phyloP scores from a whole-genome alignment of 352 stramenopile species.

The Phytophthora pini region DNA sequence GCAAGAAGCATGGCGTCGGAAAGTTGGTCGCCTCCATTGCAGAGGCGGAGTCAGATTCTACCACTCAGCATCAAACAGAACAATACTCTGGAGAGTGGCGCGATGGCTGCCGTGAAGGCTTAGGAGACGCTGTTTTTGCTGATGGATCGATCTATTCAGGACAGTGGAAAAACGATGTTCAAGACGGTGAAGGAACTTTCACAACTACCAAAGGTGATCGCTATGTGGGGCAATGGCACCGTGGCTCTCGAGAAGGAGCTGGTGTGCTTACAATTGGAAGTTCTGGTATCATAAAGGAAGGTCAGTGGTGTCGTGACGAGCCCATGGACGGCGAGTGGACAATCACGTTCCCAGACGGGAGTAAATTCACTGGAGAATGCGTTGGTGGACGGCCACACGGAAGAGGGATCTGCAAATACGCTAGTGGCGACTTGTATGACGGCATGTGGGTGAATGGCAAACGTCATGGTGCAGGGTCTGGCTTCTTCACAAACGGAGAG shows the following conservation, averaged over 20 bases:
- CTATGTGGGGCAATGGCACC: slow-evolving; percentile 77
- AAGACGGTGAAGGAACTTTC: slow-evolving; percentile 73
- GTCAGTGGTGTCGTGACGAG: slow-evolving; percentile 60
- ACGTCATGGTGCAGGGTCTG: slow-evolving; percentile 70
- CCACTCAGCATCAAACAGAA: slow-evolving; percentile 24
- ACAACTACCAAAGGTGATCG: slow-evolving; percentile 56
- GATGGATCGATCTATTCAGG: slow-evolving; percentile 70
- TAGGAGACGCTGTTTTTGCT: slow-evolving; percentile 59
- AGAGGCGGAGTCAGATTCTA: slow-evolving; percentile 27
- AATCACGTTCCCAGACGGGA: slow-evolving; percentile 77
- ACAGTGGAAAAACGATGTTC: slow-evolving; percentile 57
- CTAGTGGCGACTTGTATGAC: slow-evolving; percentile 85
- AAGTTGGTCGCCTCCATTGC: slow-evolving; percentile 29
- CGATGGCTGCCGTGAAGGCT: slow-evolving; percentile 56
- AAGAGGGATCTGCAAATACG: slow-evolving; percentile 80
- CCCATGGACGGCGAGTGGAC: slow-evolving; percentile 77
- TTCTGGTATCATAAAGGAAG: slow-evolving; percentile 73
- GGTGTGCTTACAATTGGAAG: slow-evolving; percentile 52
- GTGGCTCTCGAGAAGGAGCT: slow-evolving; percentile 56
- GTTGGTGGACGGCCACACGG: slow-evolving; percentile 70
- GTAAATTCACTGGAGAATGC: slow-evolving; percentile 78
- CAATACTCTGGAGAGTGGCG: slow-evolving; percentile 76
- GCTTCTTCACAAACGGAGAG: slow-evolving; percentile 78
- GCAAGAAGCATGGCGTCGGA: slow-evolving; percentile 82
- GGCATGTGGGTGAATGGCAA: slow-evolving; percentile 85